Conservation (phyloP, 768 basidiomycete genomes). For the Pholiota microspora region DNA sequence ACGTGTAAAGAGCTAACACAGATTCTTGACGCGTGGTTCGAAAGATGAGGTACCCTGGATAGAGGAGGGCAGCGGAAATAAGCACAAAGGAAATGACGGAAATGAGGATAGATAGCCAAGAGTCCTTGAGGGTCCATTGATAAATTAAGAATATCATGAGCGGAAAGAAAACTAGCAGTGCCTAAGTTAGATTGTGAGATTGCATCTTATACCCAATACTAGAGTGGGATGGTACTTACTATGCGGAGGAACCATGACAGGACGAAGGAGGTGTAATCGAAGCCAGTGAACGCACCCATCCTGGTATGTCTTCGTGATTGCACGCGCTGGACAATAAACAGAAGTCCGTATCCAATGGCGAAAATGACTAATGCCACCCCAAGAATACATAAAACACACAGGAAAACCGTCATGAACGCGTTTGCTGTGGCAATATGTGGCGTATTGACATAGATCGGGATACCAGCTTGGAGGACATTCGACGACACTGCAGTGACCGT, state of each 20-base stretch:
- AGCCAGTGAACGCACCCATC: slow-evolving; percentile 15
- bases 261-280: slow-evolving; percentile 45
- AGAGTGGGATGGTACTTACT: slow-evolving; percentile 39
- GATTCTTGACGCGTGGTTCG: slow-evolving; percentile 37
- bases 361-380: slow-evolving; percentile 56
- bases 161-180: slow-evolving; percentile 64
- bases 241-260: slow-evolving; percentile 64
- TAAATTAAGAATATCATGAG: slow-evolving; percentile 77
- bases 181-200: slow-evolving; percentile 32
- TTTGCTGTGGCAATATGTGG: slow-evolving; percentile 81
- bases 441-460: slow-evolving; percentile 80
- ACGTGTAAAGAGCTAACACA: slow-evolving; percentile 28
- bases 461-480: slow-evolving; percentile 73
- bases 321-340: slow-evolving; percentile 30
- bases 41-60: slow-evolving; percentile 48
- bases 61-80: slow-evolving; percentile 46
- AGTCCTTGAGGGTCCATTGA: slow-evolving; percentile 90
- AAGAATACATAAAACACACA: slow-evolving; percentile 65
- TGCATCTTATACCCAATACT: background rate
- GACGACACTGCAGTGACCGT: slow-evolving; percentile 61
- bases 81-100: slow-evolving; percentile 67
- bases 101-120: slow-evolving; percentile 80
- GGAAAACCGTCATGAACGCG: slow-evolving; percentile 88
- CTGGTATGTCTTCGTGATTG: slow-evolving; percentile 6
- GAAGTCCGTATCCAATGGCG: slow-evolving; percentile 47